phyloP scores from a whole-genome alignment of 1,284 basidiomycete genomes.

The Fomitopsis pinicola region DNA sequence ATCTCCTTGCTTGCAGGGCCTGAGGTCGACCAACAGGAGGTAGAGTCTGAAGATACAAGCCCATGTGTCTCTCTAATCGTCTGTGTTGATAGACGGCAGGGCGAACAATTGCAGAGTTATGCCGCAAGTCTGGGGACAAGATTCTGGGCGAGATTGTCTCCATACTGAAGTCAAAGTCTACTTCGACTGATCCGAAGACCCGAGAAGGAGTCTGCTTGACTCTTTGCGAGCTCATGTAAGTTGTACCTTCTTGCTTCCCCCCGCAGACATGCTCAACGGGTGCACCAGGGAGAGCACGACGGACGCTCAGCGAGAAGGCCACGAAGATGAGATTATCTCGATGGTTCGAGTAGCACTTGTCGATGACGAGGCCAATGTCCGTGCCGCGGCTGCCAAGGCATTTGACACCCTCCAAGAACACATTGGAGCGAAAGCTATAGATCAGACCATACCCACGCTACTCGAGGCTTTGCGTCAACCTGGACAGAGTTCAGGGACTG shows the following conservation, averaged over 20 bases:
- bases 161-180: slow-evolving; percentile 68
- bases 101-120: slow-evolving; percentile 86
- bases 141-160: slow-evolving; percentile 84
- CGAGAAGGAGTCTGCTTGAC: slow-evolving; percentile 89
- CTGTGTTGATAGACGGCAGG: slow-evolving; percentile 61
- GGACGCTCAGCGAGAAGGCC: slow-evolving; percentile 82
- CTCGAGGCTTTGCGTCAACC: slow-evolving; percentile 90
- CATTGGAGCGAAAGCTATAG: slow-evolving; percentile 88
- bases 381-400: slow-evolving; percentile 87
- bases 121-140: slow-evolving; percentile 94
- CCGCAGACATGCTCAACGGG: background rate
- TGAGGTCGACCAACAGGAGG: slow-evolving; percentile 90
- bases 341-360: slow-evolving; percentile 86
- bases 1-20: slow-evolving; percentile 74
- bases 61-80: background rate
- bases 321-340: slow-evolving; percentile 88
- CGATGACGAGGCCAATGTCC: slow-evolving; percentile 85
- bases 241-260: slow-evolving; percentile 6
- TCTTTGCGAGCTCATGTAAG: slow-evolving; percentile 85
- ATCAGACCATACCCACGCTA: slow-evolving; percentile 94
- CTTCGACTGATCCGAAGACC: slow-evolving; percentile 70
- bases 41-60: slow-evolving; percentile 27
- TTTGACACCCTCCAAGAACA: slow-evolving; percentile 94
- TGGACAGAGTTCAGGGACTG: slow-evolving; percentile 91
- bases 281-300: slow-evolving; percentile 72